phyloP scores from a whole-genome alignment of 108 stramenopile species.

The Nannochloropsis salina region DNA sequence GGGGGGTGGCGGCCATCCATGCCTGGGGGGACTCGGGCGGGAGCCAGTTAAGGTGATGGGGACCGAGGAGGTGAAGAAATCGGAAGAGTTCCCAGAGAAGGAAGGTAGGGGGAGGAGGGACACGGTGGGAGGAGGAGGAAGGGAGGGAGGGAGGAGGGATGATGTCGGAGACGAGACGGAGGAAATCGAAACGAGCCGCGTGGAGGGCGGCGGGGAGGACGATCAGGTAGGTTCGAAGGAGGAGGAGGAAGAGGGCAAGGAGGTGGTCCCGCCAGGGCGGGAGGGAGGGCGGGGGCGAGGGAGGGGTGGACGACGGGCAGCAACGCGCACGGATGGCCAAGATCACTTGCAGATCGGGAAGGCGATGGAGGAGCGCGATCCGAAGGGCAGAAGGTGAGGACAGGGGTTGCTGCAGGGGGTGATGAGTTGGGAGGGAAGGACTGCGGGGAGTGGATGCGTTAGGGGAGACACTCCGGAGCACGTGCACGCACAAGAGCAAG shows the following conservation, averaged over 20 bases:
- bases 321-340: neutral
- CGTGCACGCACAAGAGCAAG: neutral
- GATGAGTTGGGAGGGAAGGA: neutral
- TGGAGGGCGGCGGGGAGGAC: neutral
- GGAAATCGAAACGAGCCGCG: constrained; percentile 12
- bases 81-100: neutral
- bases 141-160: neutral
- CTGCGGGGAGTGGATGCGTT: neutral
- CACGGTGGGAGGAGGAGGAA: too few species aligned
- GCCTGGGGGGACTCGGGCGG: neutral
- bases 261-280: neutral
- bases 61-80: neutral
- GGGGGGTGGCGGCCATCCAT: neutral
- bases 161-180: neutral
- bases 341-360: neutral
- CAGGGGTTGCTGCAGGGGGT: neutral
- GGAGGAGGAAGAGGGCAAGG: neutral
- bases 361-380: neutral
- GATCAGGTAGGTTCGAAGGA: neutral
- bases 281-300: neutral
- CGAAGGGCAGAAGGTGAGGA: neutral
- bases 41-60: neutral
- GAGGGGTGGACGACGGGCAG: neutral
- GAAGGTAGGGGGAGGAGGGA: constrained; percentile 4
- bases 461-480: neutral